Conservation (phyloP, 2,329 filamentous ascomycete genomes). For the Alternaria sp. region DNA sequence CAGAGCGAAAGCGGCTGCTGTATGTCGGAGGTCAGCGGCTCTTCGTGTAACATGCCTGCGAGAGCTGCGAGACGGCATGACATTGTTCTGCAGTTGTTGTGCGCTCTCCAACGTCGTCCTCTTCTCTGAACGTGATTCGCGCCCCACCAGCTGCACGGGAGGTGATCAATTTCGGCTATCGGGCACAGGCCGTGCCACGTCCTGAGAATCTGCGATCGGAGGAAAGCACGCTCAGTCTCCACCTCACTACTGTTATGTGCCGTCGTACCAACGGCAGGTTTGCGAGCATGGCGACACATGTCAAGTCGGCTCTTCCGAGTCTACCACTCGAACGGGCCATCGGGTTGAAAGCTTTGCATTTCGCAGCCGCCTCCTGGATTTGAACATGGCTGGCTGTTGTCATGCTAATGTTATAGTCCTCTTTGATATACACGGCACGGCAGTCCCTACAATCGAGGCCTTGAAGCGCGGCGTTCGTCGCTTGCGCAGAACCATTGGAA, state of each 20-base stretch:
- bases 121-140: neutral
- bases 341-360: neutral
- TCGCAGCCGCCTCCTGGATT: neutral
- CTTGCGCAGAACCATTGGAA: neutral
- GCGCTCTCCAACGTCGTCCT: neutral
- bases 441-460: neutral
- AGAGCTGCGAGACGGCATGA: neutral
- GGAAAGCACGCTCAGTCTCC: neutral
- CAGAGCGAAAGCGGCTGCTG: neutral
- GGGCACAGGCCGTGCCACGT: neutral
- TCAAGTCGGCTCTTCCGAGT: slow-evolving; percentile 1
- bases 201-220: neutral
- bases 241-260: neutral
- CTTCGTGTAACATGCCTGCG: neutral
- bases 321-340: neutral
- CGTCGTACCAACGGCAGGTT: neutral
- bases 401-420: neutral
- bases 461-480: neutral
- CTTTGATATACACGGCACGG: neutral
- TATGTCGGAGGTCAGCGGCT: neutral
- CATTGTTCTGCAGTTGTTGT: neutral
- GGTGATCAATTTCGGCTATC: slow-evolving; percentile 1
- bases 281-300: neutral
- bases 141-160: neutral
- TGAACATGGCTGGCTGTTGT: neutral